Conservation (phyloP, 2,329 filamentous ascomycete genomes). For the Hysterium pulicare region DNA sequence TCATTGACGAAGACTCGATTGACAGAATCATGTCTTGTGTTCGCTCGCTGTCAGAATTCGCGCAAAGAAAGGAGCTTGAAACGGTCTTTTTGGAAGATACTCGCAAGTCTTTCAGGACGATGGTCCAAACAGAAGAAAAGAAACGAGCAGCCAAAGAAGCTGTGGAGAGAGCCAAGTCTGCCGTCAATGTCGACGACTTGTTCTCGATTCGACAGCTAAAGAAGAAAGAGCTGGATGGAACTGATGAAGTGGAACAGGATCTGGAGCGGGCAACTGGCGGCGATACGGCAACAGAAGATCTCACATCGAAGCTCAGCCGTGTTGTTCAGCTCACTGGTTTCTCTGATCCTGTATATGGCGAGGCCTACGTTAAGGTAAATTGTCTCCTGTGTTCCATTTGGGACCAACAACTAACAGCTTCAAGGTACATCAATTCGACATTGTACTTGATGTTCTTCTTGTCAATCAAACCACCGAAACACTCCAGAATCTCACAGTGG, state of each 20-base stretch:
- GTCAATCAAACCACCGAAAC: conserved; percentile 98
- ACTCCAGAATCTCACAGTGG: conserved; percentile 92
- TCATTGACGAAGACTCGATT: conserved; percentile 97
- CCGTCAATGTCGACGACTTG: conserved; percentile 92
- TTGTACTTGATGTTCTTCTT: conserved; percentile 90
- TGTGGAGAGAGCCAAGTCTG: conserved; percentile 85
- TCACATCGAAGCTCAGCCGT: conserved; percentile 89
- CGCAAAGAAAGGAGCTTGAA: conserved; percentile 84
- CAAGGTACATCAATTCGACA: conserved; percentile 99
- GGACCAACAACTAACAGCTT: too few relatives aligned
- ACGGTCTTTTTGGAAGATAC: conserved; percentile 93
- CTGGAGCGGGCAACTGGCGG: conserved; percentile 92
- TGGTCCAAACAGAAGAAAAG: conserved; percentile 97
- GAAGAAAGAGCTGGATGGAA: conserved; percentile 77
- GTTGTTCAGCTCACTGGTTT: conserved; percentile 98
- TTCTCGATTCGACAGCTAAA: conserved; percentile 88
- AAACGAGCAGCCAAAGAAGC: conserved; percentile 95
- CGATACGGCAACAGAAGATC: conserved; percentile 76
- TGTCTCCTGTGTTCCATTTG: too few relatives aligned
- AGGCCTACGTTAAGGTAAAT: conserved; percentile 97
- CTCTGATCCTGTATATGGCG: conserved; percentile 97
- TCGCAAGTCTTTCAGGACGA: conserved; percentile 88
- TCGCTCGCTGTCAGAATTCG: conserved; percentile 84
- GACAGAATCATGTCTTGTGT: conserved; percentile 98
- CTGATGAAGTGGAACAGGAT: conserved; percentile 83